Evolutionary conservation across 2,329 filamentous ascomycete genomes (phyloP).

Genomic region (Aspergillus quadricinctus): DNA sequence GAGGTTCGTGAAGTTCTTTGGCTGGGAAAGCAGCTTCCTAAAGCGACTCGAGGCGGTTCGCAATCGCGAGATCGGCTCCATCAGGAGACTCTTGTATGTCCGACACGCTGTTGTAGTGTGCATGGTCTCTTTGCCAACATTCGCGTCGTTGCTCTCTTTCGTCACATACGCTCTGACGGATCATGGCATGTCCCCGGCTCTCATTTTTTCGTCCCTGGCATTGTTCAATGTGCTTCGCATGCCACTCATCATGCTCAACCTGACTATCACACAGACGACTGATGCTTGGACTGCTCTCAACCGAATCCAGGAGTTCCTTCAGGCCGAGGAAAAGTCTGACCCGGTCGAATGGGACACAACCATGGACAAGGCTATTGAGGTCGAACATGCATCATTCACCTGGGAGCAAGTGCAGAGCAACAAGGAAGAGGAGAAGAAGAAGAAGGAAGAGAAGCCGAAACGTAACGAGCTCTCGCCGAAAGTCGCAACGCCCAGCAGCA

Average conservation of each 20-base stretch:
- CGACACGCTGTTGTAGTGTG: conserved; percentile 81
- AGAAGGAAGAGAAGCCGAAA: neutral
- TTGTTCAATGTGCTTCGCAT: conserved; percentile 85
- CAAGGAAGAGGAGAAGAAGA: conserved; percentile 9
- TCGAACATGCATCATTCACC: conserved; percentile 46
- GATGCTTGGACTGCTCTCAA: conserved; percentile 79
- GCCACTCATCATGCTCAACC: conserved; percentile 78
- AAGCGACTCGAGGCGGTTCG: conserved; percentile 70
- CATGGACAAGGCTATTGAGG: conserved; percentile 55
- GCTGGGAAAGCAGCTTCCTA: conserved; percentile 87
- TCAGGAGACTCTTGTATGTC: conserved; percentile 77
- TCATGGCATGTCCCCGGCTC: conserved; percentile 63
- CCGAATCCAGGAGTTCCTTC: conserved; percentile 78
- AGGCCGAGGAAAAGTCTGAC: conserved; percentile 76
- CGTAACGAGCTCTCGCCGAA: neutral
- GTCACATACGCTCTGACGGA: conserved; percentile 68
- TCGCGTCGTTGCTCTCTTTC: conserved; percentile 92
- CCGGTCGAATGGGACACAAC: conserved; percentile 55
- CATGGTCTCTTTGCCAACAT: conserved; percentile 79
- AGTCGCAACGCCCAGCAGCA: conserved; percentile 1
- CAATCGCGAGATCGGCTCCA: conserved; percentile 70
- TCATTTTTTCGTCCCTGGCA: conserved; percentile 84
- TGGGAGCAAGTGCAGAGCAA: conserved; percentile 53
- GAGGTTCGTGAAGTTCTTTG: conserved; percentile 93
- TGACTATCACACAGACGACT: conserved; percentile 80